Evolutionary conservation across 352 stramenopile species (phyloP), one percentile per base, ranked within the genome.

Genomic region (Hyaloperonospora arabidopsidis): DNA sequence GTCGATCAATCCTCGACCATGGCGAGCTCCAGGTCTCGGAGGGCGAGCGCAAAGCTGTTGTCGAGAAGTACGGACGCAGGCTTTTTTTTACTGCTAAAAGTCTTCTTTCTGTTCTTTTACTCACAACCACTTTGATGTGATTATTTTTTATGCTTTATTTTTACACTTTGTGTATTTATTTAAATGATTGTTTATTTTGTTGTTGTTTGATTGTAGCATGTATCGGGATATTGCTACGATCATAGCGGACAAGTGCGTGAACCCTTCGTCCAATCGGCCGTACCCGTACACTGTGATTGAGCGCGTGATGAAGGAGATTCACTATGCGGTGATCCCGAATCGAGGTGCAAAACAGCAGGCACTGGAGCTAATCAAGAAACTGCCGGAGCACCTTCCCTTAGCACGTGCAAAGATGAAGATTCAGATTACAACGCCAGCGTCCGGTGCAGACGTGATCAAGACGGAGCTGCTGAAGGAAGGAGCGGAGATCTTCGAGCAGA

Each of bases 341-440:
- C 86, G 92, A 32, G 92, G 84, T 53, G 83, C 96, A 21, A 99
- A 99, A 79, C 88, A 97, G 62, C 95, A 97, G 72, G 93, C 91
- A 56, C 76, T 99, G 29, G 95, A 99, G 68, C 87, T 97, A 41
- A 97, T 99, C 57, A 96, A 95, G 65, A 86, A 90, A 52, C 75
- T 99, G 19, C 70, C 86, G 15, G 67, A 79, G 23, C 79, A 97
- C 43, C 93, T 99, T 61, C 88, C 93, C 15, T 95, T 99, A 58
- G 86, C 95, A 48, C 79, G 97, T 39, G 96, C 96, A 18, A 98
- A 98, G 65, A 99, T 99, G 97, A 89, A 96, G 68, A 81, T 98
- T 40, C 77, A 87, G 57, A 74, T 95, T 19, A 78, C 87, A 15
- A 74, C 83, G 0, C 70, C 86, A 2, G 36, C 62, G 2, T 61